phyloP scores from a whole-genome alignment of 352 stramenopile genomes.

The Phytopythium litorale region DNA sequence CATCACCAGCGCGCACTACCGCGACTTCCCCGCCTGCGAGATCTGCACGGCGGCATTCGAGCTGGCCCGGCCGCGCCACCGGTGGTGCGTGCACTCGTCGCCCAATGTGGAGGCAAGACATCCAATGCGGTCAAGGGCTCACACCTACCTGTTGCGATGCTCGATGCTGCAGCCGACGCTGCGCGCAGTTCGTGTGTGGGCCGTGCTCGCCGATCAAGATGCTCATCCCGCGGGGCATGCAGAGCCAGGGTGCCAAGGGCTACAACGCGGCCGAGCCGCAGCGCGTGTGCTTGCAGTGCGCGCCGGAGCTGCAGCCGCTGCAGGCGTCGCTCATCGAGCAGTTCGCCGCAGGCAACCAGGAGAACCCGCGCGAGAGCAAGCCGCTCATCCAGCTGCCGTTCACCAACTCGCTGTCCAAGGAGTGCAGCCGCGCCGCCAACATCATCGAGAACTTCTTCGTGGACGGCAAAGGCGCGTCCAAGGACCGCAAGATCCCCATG shows the following conservation, averaged over 20 bases:
- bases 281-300: constrained; percentile 52
- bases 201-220: constrained; percentile 54
- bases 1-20: constrained; percentile 19
- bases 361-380: constrained; percentile 37
- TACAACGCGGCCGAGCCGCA: constrained; percentile 58
- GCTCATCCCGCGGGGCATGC: constrained; percentile 44
- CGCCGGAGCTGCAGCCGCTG: constrained; percentile 33
- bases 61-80: constrained; percentile 54
- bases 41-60: constrained; percentile 60
- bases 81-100: constrained; percentile 30
- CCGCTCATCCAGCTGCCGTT: constrained; percentile 27
- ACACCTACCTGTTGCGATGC: not conserved
- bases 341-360: constrained; percentile 2
- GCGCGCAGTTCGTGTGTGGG: constrained; percentile 46
- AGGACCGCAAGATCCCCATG: constrained; percentile 25
- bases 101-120: too few relatives aligned
- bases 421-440: constrained; percentile 35
- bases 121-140: too few relatives aligned
- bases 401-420: constrained; percentile 28
- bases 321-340: constrained; percentile 35
- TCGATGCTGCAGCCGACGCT: constrained; percentile 34
- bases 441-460: constrained; percentile 46
- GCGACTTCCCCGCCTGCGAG: constrained; percentile 63
- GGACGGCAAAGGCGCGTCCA: constrained; percentile 23
- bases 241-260: constrained; percentile 42